Evolutionary conservation across 208 protist species (phyloP).

Genomic region (Trypanosoma lewisi): DNA sequence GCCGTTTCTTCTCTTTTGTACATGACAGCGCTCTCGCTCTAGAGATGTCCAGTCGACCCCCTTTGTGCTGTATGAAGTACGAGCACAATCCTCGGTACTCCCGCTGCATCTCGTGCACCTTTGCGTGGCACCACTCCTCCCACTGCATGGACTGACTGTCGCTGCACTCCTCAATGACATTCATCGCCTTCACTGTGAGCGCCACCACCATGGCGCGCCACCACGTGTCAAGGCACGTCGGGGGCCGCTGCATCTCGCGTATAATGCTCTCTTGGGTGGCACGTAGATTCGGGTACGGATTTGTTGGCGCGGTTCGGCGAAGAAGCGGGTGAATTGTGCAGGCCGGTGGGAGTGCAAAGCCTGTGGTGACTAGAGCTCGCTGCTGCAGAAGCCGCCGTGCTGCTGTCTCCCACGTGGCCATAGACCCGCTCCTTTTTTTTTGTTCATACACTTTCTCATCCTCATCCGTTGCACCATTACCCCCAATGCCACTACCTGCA

Average conservation of each 20-base stretch:
- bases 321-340: constrained; percentile 29
- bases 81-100: constrained; percentile 32
- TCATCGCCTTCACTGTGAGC: constrained; percentile 73
- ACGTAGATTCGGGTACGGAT: constrained; percentile 45
- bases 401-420: constrained; percentile 9
- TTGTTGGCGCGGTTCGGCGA: constrained; percentile 28
- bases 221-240: constrained; percentile 86
- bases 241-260: constrained; percentile 36
- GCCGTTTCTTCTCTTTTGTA: not conserved
- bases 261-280: constrained; percentile 40
- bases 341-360: constrained; percentile 25
- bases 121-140: constrained; percentile 35
- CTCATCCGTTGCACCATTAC: not conserved
- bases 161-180: constrained; percentile 74
- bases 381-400: constrained; percentile 42
- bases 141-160: constrained; percentile 34
- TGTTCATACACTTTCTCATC: not conserved
- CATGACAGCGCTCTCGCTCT: constrained; percentile 7
- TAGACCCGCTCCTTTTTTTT: not conserved
- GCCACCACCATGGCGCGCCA: constrained; percentile 84
- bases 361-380: constrained; percentile 58
- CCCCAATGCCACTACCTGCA: not conserved
- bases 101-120: constrained; percentile 31
- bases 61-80: constrained; percentile 30
- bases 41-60: constrained; percentile 23